These are phyloP conservation scores for Puccinia hordei DNA, from an alignment of 1,284 basidiomycete species.

Conservation along the genomic window DNA sequence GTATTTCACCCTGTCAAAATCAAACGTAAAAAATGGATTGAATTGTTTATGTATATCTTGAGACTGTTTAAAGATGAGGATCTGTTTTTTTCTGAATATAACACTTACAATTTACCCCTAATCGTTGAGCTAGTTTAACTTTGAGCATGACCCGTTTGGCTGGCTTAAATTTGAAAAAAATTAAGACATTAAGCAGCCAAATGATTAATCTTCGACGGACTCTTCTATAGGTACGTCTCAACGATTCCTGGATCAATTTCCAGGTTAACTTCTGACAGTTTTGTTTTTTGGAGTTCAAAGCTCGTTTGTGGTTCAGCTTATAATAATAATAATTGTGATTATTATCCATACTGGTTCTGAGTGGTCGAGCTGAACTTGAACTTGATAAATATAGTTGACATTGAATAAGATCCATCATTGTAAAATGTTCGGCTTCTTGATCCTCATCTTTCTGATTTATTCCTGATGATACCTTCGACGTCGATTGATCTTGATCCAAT, in stretches of 20 bases:
- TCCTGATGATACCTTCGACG: too few relatives aligned
- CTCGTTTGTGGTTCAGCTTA: constrained; percentile 3
- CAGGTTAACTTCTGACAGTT: not conserved
- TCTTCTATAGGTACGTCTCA: not conserved
- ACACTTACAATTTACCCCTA: not conserved
- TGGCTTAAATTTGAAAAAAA: not conserved
- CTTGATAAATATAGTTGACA: not conserved
- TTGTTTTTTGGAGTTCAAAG: not conserved
- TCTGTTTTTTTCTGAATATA: too few relatives aligned
- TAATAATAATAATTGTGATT: too few relatives aligned
- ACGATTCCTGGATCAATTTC: not conserved
- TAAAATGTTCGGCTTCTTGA: too few relatives aligned
- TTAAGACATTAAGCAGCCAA: not conserved
- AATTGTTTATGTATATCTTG: too few relatives aligned
- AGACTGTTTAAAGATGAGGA: too few relatives aligned
- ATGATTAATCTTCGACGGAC: not conserved
- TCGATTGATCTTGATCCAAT: not conserved
- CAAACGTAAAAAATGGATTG: too few relatives aligned
- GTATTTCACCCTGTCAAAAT: too few relatives aligned
- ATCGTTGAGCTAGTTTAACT: not conserved
- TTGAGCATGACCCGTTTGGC: not conserved
- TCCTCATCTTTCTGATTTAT: too few relatives aligned
- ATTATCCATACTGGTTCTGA: not conserved
- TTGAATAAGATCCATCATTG: not conserved
- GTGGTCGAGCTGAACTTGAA: not conserved